Evolutionary conservation across 176 grass and related monocot genomes (phyloP), one percentile per base, ranked within the genome.

Genomic region (Urochloa ruziziensis): DNA sequence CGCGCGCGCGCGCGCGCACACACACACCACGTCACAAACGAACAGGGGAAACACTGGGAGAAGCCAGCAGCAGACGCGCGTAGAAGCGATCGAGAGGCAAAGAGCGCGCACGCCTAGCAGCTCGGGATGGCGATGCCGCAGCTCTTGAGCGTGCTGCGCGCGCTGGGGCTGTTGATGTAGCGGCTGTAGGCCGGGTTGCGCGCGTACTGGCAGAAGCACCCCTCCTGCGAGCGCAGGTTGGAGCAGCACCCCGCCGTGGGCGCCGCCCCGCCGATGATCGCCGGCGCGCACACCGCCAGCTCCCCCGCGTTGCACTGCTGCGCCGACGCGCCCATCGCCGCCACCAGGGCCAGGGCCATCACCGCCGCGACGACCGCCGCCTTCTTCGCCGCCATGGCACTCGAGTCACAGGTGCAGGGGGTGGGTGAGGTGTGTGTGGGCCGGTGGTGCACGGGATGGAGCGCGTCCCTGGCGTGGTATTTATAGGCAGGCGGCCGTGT

Each of bases 191-290:
- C 66, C 23, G 84, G 88, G 88, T 86, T 74, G 29, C 14, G 35
- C 18, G 84, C 84, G 84, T 17, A 90, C 84, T 86, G 48, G 74
- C 88, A 90, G 84, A 86, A 86, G 88, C 88, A 90, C 2, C 73
- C 39, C 23, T 21, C 12, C 88, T 86, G 88, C 23, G 47, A 48
- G 25, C 48, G 57, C 73, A 90, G 88, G 58, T 10, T 86, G n/a
- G 73, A 24, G 88, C 88, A 86, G 84, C 84, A 86, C 66, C 66
- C 0, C 37, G 9, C 46, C 59, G 79, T 12, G 29, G 88, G 88
- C 73, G n/a, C 0, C 46, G 47, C 0, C 29, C 88, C 88, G 48
- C 36, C 3, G n/a, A 79, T 0, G 79, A 90, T 60, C 30, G 83
- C 83, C 37, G 35, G 35, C 24, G 84, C 79, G 88, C 88, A 86